Evolutionary conservation across 169 alveolate genomes (phyloP).

Genomic region (Eimeria tenella): DNA sequence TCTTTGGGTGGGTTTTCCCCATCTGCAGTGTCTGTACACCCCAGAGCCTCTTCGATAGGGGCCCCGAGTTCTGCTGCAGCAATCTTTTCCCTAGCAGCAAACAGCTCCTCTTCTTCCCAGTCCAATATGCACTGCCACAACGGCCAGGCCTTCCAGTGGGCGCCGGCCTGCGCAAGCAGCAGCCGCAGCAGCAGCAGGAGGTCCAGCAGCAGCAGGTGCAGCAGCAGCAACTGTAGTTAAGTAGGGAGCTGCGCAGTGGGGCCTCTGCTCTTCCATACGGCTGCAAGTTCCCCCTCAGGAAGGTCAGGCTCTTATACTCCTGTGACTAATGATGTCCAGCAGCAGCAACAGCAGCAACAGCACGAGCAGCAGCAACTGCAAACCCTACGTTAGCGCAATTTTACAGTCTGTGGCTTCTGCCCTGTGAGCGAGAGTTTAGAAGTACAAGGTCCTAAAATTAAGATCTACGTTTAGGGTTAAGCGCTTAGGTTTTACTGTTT

Average conservation of each 20-base stretch:
- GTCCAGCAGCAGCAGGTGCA: conserved; percentile 1
- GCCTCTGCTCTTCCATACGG: no score
- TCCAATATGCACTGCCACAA: conserved; percentile 74
- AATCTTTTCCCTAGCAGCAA: conserved; percentile 21
- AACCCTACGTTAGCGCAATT: background rate
- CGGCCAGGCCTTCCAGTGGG: conserved; percentile 80
- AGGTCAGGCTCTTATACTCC: no score
- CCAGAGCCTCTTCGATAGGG: conserved; percentile 8
- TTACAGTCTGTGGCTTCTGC: no score
- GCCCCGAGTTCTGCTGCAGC: conserved; percentile 31
- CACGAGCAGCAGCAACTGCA: background rate
- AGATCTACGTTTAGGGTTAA: background rate
- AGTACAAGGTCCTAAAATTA: no score
- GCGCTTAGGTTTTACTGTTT: background rate
- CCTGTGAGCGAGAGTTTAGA: no score
- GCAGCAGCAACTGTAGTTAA: background rate
- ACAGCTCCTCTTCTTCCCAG: conserved; percentile 72
- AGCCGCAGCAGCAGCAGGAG: conserved; percentile 35
- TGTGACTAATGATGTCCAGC: no score
- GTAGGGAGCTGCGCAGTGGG: no score
- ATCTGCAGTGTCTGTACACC: background rate
- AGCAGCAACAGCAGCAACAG: background rate
- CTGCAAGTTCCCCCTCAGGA: no score
- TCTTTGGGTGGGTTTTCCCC: background rate
- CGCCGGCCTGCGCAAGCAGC: conserved; percentile 64